A percentile compares a stretch with the other conserved stretches of the same genome.
phyloP scores from a whole-genome alignment of 1,284 basidiomycete genomes.

The Naganishia liquefaciens region DNA sequence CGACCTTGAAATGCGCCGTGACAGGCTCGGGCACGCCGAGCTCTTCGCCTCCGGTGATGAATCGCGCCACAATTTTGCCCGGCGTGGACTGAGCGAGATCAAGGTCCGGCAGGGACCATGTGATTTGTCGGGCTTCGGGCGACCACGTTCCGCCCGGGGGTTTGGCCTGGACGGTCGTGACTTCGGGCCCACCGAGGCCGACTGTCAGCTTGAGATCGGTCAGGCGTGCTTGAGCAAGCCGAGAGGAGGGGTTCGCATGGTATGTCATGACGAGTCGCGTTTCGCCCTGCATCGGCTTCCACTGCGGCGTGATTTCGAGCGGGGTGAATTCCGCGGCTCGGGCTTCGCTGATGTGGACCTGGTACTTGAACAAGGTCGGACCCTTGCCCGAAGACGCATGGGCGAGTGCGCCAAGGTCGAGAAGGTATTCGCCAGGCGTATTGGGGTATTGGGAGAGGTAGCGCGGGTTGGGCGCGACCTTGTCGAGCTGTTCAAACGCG shows the following conservation, averaged over 20 bases:
- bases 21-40: conserved; percentile 48
- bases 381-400: conserved; percentile 35
- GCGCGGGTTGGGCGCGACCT: conserved; percentile 58
- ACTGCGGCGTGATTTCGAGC: conserved; percentile 56
- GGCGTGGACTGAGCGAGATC: conserved; percentile 35
- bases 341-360: conserved; percentile 54
- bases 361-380: conserved; percentile 58
- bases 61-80: conserved; percentile 57
- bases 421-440: conserved; percentile 55
- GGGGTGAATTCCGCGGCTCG: conserved; percentile 50
- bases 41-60: conserved; percentile 48
- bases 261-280: conserved; percentile 59
- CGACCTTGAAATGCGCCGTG: conserved; percentile 53
- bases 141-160: conserved; percentile 55
- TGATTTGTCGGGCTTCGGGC: conserved; percentile 48
- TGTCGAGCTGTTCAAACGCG: conserved; percentile 57
- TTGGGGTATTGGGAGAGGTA: conserved; percentile 54
- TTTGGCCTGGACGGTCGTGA: conserved; percentile 58
- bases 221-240: conserved; percentile 22
- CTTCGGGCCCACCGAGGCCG: conserved; percentile 48
- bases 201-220: conserved; percentile 40
- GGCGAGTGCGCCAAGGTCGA: conserved; percentile 53
- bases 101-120: conserved; percentile 52
- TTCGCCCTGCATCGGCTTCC: conserved; percentile 57
- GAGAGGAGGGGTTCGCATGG: conserved; percentile 40